Conservation (phyloP, 2,329 filamentous ascomycete species). For the Rhynchosporium graminicola region DNA sequence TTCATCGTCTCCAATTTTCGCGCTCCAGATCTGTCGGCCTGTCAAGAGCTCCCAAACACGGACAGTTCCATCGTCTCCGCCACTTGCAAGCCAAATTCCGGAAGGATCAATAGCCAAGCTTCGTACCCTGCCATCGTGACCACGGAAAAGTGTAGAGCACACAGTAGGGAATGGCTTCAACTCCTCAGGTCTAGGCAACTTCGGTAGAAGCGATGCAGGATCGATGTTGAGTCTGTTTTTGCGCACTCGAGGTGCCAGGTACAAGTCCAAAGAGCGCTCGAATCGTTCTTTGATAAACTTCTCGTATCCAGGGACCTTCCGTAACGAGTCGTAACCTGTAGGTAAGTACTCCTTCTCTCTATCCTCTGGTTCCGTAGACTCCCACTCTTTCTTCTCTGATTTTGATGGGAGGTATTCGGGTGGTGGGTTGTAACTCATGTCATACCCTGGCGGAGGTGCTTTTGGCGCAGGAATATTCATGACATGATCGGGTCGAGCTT, state of each 20-base stretch:
- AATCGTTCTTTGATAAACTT: constrained; percentile 94
- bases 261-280: constrained; percentile 91
- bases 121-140: constrained; percentile 86
- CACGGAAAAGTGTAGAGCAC: constrained; percentile 82
- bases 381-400: constrained; percentile 82
- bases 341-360: constrained; percentile 87
- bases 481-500: constrained; percentile 75
- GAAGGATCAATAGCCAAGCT: constrained; percentile 82
- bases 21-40: constrained; percentile 84
- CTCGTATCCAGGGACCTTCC: constrained; percentile 90
- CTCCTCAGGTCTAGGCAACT: constrained; percentile 89
- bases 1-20: constrained; percentile 74
- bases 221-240: constrained; percentile 97
- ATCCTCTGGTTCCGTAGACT: constrained; percentile 84
- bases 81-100: constrained; percentile 83
- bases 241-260: constrained; percentile 87
- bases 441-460: constrained; percentile 87
- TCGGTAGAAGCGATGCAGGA: constrained; percentile 86
- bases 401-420: constrained; percentile 88
- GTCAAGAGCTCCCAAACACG: constrained; percentile 87
- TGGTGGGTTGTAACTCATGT: constrained; percentile 95
- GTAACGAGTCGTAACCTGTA: constrained; percentile 76
- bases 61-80: constrained; percentile 91
- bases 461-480: constrained; percentile 98
- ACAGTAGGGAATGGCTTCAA: constrained; percentile 92